phyloP scores from a whole-genome alignment of 768 basidiomycete genomes.

The Suillus paluster region DNA sequence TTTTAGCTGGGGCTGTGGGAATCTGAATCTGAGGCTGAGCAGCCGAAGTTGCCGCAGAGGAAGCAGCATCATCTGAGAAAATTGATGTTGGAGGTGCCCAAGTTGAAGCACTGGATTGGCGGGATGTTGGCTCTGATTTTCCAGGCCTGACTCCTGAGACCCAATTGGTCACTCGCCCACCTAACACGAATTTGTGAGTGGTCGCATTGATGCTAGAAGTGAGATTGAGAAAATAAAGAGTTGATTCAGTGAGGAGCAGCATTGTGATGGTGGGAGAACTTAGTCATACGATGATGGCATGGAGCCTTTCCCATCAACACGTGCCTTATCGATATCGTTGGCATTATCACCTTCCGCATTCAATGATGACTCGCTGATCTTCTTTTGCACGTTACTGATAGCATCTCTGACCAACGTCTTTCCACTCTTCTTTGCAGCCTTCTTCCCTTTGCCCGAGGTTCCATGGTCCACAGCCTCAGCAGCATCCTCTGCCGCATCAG shows the following conservation, averaged over 20 bases:
- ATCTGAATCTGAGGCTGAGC: background rate
- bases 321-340: background rate
- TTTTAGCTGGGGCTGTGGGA: background rate
- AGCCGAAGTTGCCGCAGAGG: background rate
- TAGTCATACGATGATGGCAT: background rate
- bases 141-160: no score
- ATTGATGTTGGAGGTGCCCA: background rate
- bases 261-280: background rate
- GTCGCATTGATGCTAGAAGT: background rate
- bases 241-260: conserved; percentile 7
- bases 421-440: no score
- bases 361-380: no score
- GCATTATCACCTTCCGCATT: conserved; percentile 1
- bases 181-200: no score
- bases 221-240: conserved; percentile 10
- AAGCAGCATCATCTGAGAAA: background rate
- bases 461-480: background rate
- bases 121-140: no score
- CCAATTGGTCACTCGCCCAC: no score
- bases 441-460: no score
- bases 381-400: no score
- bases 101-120: background rate
- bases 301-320: background rate
- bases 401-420: no score
- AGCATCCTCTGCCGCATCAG: conserved; percentile 1